Conservation (phyloP, 2,329 filamentous ascomycete genomes). For the Bipolaris cookei region DNA sequence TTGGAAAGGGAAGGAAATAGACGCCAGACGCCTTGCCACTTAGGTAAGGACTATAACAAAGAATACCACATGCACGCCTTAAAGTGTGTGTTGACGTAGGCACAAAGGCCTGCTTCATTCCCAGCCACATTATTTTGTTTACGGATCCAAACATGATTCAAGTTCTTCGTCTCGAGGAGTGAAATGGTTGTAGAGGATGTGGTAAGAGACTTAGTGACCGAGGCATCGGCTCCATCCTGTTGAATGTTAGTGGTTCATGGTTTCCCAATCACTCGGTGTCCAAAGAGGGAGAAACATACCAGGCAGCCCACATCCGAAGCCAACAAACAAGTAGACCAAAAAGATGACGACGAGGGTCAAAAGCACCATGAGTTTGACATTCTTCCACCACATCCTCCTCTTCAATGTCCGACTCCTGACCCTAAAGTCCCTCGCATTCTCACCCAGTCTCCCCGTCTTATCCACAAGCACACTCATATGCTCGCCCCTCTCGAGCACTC, state of each 20-base stretch:
- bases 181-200: not conserved
- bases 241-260: constrained; percentile 21
- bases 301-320: constrained; percentile 74
- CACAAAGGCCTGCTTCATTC: not conserved
- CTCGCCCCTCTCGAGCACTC: constrained; percentile 84
- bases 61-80: constrained; percentile 3
- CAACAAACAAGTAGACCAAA: constrained; percentile 72
- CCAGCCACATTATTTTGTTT: not conserved
- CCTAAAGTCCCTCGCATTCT: constrained; percentile 87
- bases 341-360: constrained; percentile 74
- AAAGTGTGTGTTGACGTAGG: not conserved
- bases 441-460: constrained; percentile 92
- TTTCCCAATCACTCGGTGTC: not conserved
- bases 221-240: constrained; percentile 50
- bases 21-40: constrained; percentile 16
- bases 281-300: constrained; percentile 38
- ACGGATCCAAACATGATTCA: not conserved
- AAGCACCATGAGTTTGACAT: constrained; percentile 90
- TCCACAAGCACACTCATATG: constrained; percentile 92
- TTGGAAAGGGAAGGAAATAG: not conserved
- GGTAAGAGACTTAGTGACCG: constrained; percentile 24
- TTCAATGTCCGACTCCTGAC: constrained; percentile 85
- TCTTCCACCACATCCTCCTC: constrained; percentile 99
- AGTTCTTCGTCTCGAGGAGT: not conserved
- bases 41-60: constrained; percentile 12